phyloP scores from a whole-genome alignment of 2,329 filamentous ascomycete species.

The Aspergillus pseudotamarii region DNA sequence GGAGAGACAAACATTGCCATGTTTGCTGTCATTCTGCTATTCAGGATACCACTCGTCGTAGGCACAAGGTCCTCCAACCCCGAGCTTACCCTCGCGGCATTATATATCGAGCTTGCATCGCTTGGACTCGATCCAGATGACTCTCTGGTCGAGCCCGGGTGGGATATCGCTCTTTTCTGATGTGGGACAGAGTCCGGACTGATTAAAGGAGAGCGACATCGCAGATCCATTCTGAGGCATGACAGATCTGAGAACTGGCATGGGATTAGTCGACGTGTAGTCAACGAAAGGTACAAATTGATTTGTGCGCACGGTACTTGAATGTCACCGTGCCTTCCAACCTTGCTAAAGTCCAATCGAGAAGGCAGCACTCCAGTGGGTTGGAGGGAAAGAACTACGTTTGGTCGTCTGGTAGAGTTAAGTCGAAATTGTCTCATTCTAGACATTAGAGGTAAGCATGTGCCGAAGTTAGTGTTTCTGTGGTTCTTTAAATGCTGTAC shows the following conservation, averaged over 20 bases:
- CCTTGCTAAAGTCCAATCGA: too few species aligned
- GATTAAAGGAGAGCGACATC: background rate
- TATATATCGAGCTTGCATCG: slow-evolving; percentile 42
- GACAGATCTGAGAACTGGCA: background rate
- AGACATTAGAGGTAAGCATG: too few species aligned
- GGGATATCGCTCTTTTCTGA: background rate
- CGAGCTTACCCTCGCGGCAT: slow-evolving; percentile 38
- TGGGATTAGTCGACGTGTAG: background rate
- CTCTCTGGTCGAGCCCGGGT: background rate
- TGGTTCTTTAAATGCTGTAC: too few species aligned
- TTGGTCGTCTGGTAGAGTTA: background rate
- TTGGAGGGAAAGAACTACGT: background rate
- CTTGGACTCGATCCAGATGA: slow-evolving; percentile 35
- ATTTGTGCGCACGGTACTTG: background rate
- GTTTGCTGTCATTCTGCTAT: slow-evolving; percentile 29
- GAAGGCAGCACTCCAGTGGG: background rate
- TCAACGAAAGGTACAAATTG: background rate
- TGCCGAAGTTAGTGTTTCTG: background rate
- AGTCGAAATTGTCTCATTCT: too few species aligned
- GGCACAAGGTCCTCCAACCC: slow-evolving; percentile 23
- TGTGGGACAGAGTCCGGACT: background rate
- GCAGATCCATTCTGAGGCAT: slow-evolving; percentile 1
- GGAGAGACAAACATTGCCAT: slow-evolving; percentile 33
- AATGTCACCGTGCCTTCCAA: slow-evolving; percentile 5
- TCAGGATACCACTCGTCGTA: slow-evolving; percentile 20